These are phyloP conservation scores for Rugonectria rugulosa DNA, from an alignment of 2,329 filamentous ascomycete species.

Conservation along the genomic window DNA sequence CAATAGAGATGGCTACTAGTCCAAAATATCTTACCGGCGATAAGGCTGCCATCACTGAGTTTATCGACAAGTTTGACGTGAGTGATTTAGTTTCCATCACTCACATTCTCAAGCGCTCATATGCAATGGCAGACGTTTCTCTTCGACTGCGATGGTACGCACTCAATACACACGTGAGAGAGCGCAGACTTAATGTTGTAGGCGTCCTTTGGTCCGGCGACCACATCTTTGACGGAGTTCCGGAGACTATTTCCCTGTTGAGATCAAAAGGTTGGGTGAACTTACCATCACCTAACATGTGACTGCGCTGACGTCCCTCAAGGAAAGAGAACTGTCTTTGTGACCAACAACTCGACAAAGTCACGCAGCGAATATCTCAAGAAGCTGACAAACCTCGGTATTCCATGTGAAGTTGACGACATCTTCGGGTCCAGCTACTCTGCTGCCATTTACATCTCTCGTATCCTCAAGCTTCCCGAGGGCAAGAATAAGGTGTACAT, in stretches of 20 bases:
- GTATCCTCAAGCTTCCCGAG: constrained; percentile 81
- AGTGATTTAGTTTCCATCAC: constrained; percentile 48
- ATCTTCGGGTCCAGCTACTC: constrained; percentile 97
- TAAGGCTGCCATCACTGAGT: constrained; percentile 76
- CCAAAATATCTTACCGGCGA: constrained; percentile 82
- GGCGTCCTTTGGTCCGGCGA: constrained; percentile 97
- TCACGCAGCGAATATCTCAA: constrained; percentile 91
- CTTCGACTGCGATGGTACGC: constrained; percentile 93
- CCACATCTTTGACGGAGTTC: constrained; percentile 83
- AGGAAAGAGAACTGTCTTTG: constrained; percentile 95
- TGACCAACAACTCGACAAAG: constrained; percentile 99
- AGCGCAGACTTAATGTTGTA: constrained; percentile 46
- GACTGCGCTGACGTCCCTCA: constrained; percentile 1
- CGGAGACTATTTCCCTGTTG: constrained; percentile 85
- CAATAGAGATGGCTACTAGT: constrained; percentile 43
- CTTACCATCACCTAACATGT: not conserved
- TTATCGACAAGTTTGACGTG: constrained; percentile 92
- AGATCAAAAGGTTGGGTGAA: constrained; percentile 72
- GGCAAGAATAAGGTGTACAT: constrained; percentile 94
- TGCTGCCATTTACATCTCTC: constrained; percentile 92
- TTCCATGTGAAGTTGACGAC: constrained; percentile 83
- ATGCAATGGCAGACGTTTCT: constrained; percentile 77
- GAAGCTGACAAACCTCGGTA: constrained; percentile 84
- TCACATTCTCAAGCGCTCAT: constrained; percentile 3
- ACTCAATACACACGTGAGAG: too few relatives aligned